Conservation (phyloP, 2,329 filamentous ascomycete genomes). For the Fusarium euwallaceae region DNA sequence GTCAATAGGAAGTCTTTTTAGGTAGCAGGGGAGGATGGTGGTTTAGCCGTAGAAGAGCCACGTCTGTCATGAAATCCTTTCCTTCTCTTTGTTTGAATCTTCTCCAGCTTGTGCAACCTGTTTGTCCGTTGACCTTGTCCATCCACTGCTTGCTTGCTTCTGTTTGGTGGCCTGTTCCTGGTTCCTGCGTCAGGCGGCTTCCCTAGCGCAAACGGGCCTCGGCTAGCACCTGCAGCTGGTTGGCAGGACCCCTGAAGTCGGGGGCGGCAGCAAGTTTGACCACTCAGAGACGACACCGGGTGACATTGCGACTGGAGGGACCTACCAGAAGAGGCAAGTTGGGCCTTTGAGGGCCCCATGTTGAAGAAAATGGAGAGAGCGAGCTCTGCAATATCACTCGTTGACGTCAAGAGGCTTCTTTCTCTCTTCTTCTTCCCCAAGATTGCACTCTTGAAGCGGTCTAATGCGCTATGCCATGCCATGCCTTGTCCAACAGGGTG, state of each 20-base stretch:
- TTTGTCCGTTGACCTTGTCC: background rate
- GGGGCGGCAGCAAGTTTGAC: background rate
- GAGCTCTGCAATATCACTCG: slow-evolving; percentile 9
- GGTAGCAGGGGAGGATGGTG: background rate
- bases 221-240: slow-evolving; percentile 33
- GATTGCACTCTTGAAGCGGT: slow-evolving; percentile 26
- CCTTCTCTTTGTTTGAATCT: background rate
- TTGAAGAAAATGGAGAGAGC: background rate
- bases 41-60: background rate
- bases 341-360: background rate
- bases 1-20: background rate
- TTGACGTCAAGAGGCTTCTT: slow-evolving; percentile 21
- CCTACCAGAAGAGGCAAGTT: slow-evolving; percentile 29
- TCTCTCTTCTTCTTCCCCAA: slow-evolving; percentile 9
- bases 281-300: slow-evolving; percentile 19
- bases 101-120: background rate
- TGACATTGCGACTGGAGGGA: slow-evolving; percentile 30
- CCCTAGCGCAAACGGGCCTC: slow-evolving; percentile 39
- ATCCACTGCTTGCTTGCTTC: background rate
- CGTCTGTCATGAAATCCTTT: background rate
- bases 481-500: slow-evolving; percentile 1
- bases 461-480: slow-evolving; percentile 8
- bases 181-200: slow-evolving; percentile 44
- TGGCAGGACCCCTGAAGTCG: slow-evolving; percentile 22
- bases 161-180: slow-evolving; percentile 25